Evolutionary conservation across 441 rosid species (phyloP), one percentile per base, ranked within the genome.

Genomic region (Mallotus repandus): DNA sequence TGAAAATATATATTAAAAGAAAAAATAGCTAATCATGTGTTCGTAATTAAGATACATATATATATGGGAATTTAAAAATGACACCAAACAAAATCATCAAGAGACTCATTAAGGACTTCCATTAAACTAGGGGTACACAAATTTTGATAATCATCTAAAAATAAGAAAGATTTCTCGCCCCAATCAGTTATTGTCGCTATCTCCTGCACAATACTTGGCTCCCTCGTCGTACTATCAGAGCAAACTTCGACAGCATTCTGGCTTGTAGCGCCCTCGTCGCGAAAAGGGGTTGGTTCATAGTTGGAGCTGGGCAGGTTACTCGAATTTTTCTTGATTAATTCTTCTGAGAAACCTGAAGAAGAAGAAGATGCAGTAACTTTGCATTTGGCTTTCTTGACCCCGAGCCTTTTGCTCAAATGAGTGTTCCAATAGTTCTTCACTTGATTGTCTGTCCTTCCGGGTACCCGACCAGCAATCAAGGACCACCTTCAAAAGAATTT

Each of bases 391-490:
- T 74, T 77, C 61, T 56, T 77, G 1, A 78, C 64, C 3, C 81
- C 86, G 53, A 80, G 82, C 65, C 71, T 84, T 75, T 80, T 87
- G 83, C 89, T 84, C 65, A 89, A 84, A 77, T 79, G 85, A 66
- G 89, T 81, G 85, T 89, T 88, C 94, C 94, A 89, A 21, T 89
- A 81, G 63, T 89, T 89, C 82, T 89, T 89, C 75, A 86, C 92
- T 82, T 86, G 89, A 75, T 88, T 88, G 38, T 89, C 94, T 11
- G 89, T 89, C 53, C 94, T 83, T 49, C 92, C 92, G 0, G 90
- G 90, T 16, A 88, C 84, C 59, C 92, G 77, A 22, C 89, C 89
- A 1, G 89, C 92, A 52, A 88, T 88, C 29, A 89, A 75, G 2
- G 92, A 86, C 94, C 90, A 88, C 78, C 90, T 87, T 29, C 32